These are phyloP conservation scores for Penstemon davidsonii DNA, from an alignment of 257 asterid genomes.

Conservation along the genomic window DNA sequence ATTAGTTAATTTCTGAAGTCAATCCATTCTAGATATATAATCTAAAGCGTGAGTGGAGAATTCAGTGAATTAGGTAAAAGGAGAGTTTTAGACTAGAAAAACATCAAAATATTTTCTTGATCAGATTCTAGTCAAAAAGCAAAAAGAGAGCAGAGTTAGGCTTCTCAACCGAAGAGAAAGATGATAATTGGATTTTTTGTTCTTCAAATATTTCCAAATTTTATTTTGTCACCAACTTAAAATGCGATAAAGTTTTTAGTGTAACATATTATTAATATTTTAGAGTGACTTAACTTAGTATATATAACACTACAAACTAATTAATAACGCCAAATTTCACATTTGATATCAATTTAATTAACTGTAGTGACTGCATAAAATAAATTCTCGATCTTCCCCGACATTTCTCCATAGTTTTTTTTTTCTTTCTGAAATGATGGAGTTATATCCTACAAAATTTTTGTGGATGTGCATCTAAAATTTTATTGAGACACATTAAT, in stretches of 20 bases:
- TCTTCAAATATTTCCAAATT: no score
- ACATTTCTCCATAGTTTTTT: no score
- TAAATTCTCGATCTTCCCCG: no score
- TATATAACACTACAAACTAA: no score
- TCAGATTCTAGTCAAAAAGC: slow-evolving; percentile 31
- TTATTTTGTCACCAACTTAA: no score
- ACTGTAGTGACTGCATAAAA: no score
- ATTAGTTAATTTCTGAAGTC: slow-evolving; percentile 9
- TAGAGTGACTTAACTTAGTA: no score
- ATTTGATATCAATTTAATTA: no score
- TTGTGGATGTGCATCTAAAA: not conserved
- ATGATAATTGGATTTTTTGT: not conserved
- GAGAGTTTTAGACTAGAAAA: slow-evolving; percentile 24
- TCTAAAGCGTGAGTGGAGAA: slow-evolving; percentile 15
- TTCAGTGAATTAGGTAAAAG: slow-evolving; percentile 30
- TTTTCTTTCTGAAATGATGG: not conserved
- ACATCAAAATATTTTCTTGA: slow-evolving; percentile 1
- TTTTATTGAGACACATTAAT: not conserved
- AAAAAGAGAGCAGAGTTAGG: slow-evolving; percentile 21
- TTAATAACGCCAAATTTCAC: no score
- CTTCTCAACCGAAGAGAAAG: not conserved
- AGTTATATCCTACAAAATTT: not conserved
- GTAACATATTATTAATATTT: no score
- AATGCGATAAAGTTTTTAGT: no score
- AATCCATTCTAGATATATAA: slow-evolving; percentile 2